Percentiles rank a stretch among this genome's conserved stretches.
Evolutionary conservation across 2,329 filamentous ascomycete species (phyloP).

Genomic region (Cladosporium cucumerinum): DNA sequence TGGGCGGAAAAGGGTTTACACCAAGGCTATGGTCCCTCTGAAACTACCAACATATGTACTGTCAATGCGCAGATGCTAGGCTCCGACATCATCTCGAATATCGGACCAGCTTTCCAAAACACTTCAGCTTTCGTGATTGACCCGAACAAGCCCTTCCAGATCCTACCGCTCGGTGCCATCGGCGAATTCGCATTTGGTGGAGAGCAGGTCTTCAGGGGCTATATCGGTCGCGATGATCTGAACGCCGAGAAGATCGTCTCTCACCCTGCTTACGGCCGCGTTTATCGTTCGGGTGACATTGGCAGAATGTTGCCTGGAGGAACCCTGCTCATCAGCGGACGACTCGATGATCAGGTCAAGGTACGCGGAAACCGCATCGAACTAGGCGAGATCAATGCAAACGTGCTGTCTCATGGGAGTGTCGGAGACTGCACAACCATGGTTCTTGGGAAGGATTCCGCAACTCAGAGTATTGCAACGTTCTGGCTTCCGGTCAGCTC

Average conservation of each 20-base stretch:
- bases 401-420: slow-evolving; percentile 51
- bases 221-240: slow-evolving; percentile 62
- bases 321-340: slow-evolving; percentile 67
- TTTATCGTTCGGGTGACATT: slow-evolving; percentile 81
- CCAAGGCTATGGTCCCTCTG: slow-evolving; percentile 80
- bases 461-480: slow-evolving; percentile 52
- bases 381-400: slow-evolving; percentile 68
- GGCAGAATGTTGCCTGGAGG: slow-evolving; percentile 76
- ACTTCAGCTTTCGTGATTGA: slow-evolving; percentile 68
- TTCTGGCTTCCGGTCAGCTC: slow-evolving; percentile 61
- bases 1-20: slow-evolving; percentile 69
- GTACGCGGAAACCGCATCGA: slow-evolving; percentile 78
- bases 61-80: slow-evolving; percentile 59
- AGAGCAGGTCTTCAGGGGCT: slow-evolving; percentile 72
- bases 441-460: slow-evolving; percentile 46
- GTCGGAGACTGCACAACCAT: slow-evolving; percentile 65
- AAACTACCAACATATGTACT: slow-evolving; percentile 85
- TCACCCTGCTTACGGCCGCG: slow-evolving; percentile 64
- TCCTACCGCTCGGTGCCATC: slow-evolving; percentile 66
- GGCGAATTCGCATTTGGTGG: slow-evolving; percentile 88
- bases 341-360: slow-evolving; percentile 77
- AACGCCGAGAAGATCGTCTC: slow-evolving; percentile 65
- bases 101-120: slow-evolving; percentile 72
- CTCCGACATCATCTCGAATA: slow-evolving; percentile 64
- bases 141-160: slow-evolving; percentile 42